These are phyloP conservation scores for Thelephora ganbajun DNA, from an alignment of 768 basidiomycete genomes.

Conservation along the genomic window DNA sequence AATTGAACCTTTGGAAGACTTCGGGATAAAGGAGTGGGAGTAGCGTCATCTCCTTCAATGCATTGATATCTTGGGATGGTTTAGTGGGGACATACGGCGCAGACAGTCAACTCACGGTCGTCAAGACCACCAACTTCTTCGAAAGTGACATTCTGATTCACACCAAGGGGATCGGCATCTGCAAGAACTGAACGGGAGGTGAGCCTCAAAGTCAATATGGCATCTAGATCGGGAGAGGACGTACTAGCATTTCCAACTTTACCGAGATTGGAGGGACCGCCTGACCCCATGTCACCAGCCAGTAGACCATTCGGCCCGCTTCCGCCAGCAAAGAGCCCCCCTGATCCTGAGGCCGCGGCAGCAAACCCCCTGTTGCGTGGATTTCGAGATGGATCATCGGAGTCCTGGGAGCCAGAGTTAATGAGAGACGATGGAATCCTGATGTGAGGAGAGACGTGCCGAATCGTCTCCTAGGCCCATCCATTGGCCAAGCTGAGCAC, in stretches of 20 bases:
- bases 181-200: constrained; percentile 47
- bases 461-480: constrained; percentile 71
- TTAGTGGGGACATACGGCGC: background rate
- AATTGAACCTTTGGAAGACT: constrained; percentile 84
- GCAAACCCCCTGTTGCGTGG: constrained; percentile 18
- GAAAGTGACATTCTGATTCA: constrained; percentile 87
- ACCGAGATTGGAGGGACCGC: constrained; percentile 76
- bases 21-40: constrained; percentile 93
- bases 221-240: constrained; percentile 11
- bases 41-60: constrained; percentile 96
- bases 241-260: constrained; percentile 68
- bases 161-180: constrained; percentile 91
- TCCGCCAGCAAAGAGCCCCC: constrained; percentile 45
- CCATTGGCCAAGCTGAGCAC: constrained; percentile 65
- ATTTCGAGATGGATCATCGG: constrained; percentile 51
- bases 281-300: constrained; percentile 48
- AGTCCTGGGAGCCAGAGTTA: constrained; percentile 35
- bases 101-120: constrained; percentile 47
- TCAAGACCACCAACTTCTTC: constrained; percentile 95
- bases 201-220: constrained; percentile 8
- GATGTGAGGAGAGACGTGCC: constrained; percentile 15
- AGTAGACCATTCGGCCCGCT: constrained; percentile 45
- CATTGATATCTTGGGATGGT: constrained; percentile 64
- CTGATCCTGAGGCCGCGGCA: constrained; percentile 3
- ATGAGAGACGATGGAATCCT: background rate